Evolutionary conservation across 2,329 filamentous ascomycete genomes (phyloP), one percentile per base, ranked within the genome.

Genomic region (Colletotrichum sidae): DNA sequence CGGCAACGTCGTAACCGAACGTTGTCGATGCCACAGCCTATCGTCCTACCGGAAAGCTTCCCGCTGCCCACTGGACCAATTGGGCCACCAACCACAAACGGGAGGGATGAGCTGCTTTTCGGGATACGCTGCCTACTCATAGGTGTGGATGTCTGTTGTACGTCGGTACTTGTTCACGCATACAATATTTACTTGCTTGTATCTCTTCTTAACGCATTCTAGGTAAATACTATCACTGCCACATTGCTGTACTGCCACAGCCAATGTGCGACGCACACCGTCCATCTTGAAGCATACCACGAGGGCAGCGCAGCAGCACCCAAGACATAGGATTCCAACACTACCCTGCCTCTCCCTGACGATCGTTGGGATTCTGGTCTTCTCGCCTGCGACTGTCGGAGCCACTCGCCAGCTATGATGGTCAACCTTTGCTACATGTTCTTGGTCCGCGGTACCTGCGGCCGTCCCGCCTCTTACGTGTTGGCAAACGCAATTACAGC

Each of bases 1-100:
- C 12, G 12, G 41, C 41, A 44, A 44, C 12, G 41, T 25, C 49
- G 49, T 44, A 44, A 5, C 25, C 54, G 54, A 54, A 41, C 47
- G 42, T 54, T 54, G 37, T 49, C 55, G 55, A 54, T 59, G 55
- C 42, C 60, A 62, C 58, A 38, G 37, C 41, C 12, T 47, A 25
- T 54, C 49, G 60, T 46, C 60, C 60, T 67, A 60, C 59, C 64
- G 60, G 60, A 55, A 64, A 64, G 17, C 50, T 47, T 55, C 64
- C 60, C 55, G 60, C 35, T 64, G 54, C 50, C 65, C 64, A 67
- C 64, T 64, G 58, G 64, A 67, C 64, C 60, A 25, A 54, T 47
- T 15, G n/a, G 25, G 42, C 52, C 46, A 37, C 8, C 58, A 42
- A 35, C 64, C 44, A 49, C 54, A 60, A 50, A 25, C 10, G 50